Evolutionary conservation across 2,329 filamentous ascomycete species (phyloP), one percentile per base, ranked within the genome.

Genomic region (Calycina herbarum): DNA sequence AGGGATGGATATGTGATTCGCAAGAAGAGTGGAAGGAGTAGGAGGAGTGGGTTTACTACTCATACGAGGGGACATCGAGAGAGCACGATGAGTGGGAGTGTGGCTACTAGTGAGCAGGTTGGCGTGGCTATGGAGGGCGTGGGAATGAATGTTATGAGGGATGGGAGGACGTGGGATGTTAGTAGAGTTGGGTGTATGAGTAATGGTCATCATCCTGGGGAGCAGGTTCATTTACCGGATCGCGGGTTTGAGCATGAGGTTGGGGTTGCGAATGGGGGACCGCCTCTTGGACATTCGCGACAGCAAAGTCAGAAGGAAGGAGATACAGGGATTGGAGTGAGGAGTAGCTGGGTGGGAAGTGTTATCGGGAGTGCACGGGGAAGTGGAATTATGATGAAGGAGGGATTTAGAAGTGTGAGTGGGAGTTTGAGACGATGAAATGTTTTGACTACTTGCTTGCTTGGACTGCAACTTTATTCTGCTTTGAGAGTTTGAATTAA

Each of bases 11-110:
- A 67, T 35, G 62, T 64, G 15, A 38, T 67, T 27, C 27, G 57
- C 1, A 67, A 70, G 31, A 71, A 65, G 10, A 67, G 65, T 27
- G 64, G 59, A 35, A 67, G 67, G 27, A 57, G 31, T 33, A 29
- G 54, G 1, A 33, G 35, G 54, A 24, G 61, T 48, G 56, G 58
- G 65, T 38, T 59, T 35, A 57, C 54, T n/a, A 24, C n/a, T 48
- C 45, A 48, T 20, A 48, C 45, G 5, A 48, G 45, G 8, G 45
- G 45, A 7, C 45, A 48, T 48, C 27, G 54, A 24, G 54, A 57
- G 54, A 57, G 54, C 24, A 31, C 27, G 27, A 57, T 57, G 54
- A 57, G 27, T 31, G 54, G 54, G 31, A 57, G 54, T 57, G 31
- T 57, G 15, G 31, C 54, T n/a, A 57, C 54, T 2, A n/a, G 27